Base-by-base conservation (phyloP, 805 yeast genomes). In the Lipomyces orientalis region DNA sequence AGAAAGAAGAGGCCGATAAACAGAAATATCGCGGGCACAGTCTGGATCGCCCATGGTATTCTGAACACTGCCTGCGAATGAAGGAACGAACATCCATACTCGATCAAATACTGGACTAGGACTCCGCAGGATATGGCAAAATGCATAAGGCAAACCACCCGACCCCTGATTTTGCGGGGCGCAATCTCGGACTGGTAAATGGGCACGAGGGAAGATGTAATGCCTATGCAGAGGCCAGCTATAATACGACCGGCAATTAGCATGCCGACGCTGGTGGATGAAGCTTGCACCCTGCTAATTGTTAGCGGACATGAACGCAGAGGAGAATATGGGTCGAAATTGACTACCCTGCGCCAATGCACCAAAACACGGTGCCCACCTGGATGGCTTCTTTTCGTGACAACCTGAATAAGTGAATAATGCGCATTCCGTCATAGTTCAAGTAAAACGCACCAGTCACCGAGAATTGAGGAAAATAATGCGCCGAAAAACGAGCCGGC, bases 101-200 rank as follows among this genome's bases (percentile, higher is more conserved):
- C 25, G 19, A 49, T 49, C 10, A 49, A 22, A 49, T 49, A 49
- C 25, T 49, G 52, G 52, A 49, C 2, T 9, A 49, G 25, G 10
- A 49, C 16, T 6, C 52, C 52, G 9, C 52, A 49, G 25, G 52
- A 14, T 12, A 49, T 91, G 10, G 96, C 96, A 0, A 95, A 88
- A 78, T 91, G 92, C 76, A 91, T 95, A 37, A 91, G 89, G 75
- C 96, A 90, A 3, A 93, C 96, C 63, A 91, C 81, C 74, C 86
- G 85, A 2, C 97, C 97, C 75, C 97, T 89, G 90, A n/a, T n/a
- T 74, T 90, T 90, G 33, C 92, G 88, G 0, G 97, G 97, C 7
- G 93, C 86, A 60, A 92, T 90, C 76, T 92, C 97, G 61, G 93
- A 87, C 76, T 91, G 97, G 78, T 90, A 92, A 59, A 90, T 87